Conservation (phyloP, 2,329 filamentous ascomycete genomes). For the Leptographium lundbergii region DNA sequence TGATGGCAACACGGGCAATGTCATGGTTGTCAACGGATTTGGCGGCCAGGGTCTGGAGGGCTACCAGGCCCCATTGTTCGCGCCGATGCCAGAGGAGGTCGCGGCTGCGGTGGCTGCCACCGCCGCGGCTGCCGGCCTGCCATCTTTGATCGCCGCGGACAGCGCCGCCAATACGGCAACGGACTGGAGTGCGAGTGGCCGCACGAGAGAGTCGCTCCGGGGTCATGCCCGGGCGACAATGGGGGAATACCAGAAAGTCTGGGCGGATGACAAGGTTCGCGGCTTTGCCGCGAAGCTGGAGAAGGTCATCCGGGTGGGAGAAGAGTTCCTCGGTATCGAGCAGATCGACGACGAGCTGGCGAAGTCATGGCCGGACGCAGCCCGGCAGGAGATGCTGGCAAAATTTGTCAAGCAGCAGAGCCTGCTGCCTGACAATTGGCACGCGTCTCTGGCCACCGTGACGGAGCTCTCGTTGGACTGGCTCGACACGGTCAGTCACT, state of each 20-base stretch:
- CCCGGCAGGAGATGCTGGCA: not conserved
- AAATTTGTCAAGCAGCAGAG: not conserved
- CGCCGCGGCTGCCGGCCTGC: not conserved
- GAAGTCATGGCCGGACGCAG: not conserved
- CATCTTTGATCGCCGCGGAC: not conserved
- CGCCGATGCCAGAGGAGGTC: not conserved
- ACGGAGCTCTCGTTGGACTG: not conserved
- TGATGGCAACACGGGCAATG: not conserved
- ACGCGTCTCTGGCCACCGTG: not conserved
- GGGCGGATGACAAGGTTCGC: not conserved
- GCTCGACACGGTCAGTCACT: not conserved
- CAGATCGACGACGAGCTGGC: not conserved
- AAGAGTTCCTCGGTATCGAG: not conserved
- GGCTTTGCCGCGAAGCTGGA: not conserved
- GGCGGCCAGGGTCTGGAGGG: not conserved
- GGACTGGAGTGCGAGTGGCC: not conserved
- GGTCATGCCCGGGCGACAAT: not conserved
- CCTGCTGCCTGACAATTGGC: not conserved
- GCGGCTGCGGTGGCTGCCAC: not conserved
- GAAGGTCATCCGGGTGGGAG: not conserved
- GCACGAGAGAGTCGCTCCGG: not conserved
- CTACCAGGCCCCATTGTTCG: not conserved
- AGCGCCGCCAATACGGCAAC: not conserved
- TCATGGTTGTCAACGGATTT: not conserved
- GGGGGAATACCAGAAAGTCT: not conserved